Evolutionary conservation across 352 stramenopile genomes (phyloP), one percentile per base, ranked within the genome.

Genomic region (Pythium periplocum): DNA sequence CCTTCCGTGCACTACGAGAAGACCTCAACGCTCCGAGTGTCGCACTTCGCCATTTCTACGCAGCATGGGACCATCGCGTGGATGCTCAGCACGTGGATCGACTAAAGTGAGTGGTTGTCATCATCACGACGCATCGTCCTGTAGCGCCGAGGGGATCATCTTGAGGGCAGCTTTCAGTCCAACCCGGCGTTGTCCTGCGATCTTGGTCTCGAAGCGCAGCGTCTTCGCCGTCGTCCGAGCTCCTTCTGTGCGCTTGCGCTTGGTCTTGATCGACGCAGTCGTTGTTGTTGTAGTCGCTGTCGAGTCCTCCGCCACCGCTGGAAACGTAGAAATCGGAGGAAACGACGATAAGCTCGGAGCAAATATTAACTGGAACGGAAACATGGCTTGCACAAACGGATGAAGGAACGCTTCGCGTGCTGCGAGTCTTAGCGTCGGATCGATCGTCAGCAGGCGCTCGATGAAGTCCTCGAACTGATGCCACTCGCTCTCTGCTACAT

Each of bases 1-100:
- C 79, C 2, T 83, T 93, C 39, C 74, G 71, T n/a, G 72, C 83
- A 12, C 71, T 93, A 57, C 83, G 83, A 10, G 69, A 90, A 57
- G 56, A 83, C 57, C 64, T 82, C 2, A 60, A 85, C 42, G 71
- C 71, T 1, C 50, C 43, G 4, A 45, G 11, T 33, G 62, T 88
- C n/a, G 5, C 32, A 31, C 62, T 69, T 44, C 57, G 45, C 2
- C 73, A 88, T 55, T 85, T 88, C 26, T 45, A 71, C 37, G 63
- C 63, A 6, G 73, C 78, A 6, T 88, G 78, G 78, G 55, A 71
- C 11, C 61, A 73, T 44, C 71, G 73, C 6, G 41, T 47, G 8
- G 53, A 3, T 10, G 7, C 49, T 3, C 45, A 36, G 9, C 42
- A 10, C 6, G 7, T 17, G 42, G 6, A 10, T 8, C 6, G 6